Evolutionary conservation across 495 filamentous ascomycete species (phyloP).

Genomic region (Neurospora sp.): DNA sequence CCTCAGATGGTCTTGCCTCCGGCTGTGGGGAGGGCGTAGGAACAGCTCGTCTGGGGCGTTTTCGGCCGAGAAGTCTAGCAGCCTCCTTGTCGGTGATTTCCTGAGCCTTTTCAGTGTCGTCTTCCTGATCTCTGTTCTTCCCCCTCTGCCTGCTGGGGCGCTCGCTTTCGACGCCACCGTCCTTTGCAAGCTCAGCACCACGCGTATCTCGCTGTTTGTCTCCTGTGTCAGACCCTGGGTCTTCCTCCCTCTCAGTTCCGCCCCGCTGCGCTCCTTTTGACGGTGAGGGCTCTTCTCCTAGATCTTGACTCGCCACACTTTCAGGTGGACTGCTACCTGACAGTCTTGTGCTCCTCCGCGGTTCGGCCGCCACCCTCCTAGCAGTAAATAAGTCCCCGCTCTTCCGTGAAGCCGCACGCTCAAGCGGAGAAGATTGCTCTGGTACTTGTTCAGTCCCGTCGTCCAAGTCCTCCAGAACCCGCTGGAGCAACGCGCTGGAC

Average conservation of each 20-base stretch:
- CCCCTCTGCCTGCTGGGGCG: slow-evolving; percentile 8
- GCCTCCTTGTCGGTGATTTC: slow-evolving; percentile 26
- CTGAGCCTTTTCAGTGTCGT: slow-evolving; percentile 14
- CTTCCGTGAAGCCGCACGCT: slow-evolving; percentile 21
- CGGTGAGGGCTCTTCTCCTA: not conserved
- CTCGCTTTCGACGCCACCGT: slow-evolving; percentile 10
- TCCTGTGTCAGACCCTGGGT: slow-evolving; percentile 1
- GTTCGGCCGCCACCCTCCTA: not conserved
- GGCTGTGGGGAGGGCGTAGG: slow-evolving; percentile 22
- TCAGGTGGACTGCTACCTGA: slow-evolving; percentile 2
- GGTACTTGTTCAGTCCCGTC: slow-evolving; percentile 2
- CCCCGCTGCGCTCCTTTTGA: not conserved
- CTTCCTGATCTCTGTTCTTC: slow-evolving; percentile 15
- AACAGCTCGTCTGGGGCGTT: slow-evolving; percentile 25
- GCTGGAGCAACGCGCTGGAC: slow-evolving; percentile 22
- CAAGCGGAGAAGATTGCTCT: slow-evolving; percentile 30
- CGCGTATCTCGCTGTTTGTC: slow-evolving; percentile 13
- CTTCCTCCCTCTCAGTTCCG: not conserved
- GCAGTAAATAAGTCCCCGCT: not conserved
- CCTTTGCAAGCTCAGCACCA: slow-evolving; percentile 5
- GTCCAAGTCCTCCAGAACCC: slow-evolving; percentile 17
- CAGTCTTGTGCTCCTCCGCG: slow-evolving; percentile 6
- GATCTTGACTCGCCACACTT: not conserved
- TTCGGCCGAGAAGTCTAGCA: slow-evolving; percentile 24
- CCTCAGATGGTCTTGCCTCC: slow-evolving; percentile 9